Evolutionary conservation across 805 yeast species (phyloP), one percentile per base, ranked within the genome.

Genomic region (Kuraishia capsulata): DNA sequence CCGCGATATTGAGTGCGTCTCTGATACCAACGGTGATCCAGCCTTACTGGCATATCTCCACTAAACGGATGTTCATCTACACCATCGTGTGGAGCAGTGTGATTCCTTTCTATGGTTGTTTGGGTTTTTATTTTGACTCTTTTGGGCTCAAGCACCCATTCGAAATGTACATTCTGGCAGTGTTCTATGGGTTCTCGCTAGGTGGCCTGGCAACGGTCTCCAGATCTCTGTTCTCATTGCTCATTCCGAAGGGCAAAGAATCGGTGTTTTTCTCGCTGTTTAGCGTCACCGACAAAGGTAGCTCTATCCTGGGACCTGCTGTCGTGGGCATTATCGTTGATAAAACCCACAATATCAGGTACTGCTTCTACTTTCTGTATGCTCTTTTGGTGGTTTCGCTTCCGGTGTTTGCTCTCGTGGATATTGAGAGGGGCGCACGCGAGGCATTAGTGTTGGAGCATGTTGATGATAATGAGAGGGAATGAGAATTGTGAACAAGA

Each of bases 241-340:
- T 83, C 38, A 80, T 83, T 33, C 94, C 94, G 16, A 66, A 62
- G 34, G 92, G 92, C 4, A 76, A 73, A 47, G 94, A 84, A 51
- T 75, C 81, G 3, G 75, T 81, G 5, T 83, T 82, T 51, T 83
- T 84, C 57, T 80, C 90, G 11, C 61, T 83, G 32, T 84, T 78
- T 56, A 73, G 84, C 30, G 76, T 83, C 30, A 84, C 94, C 1
- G 92, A 83, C 55, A 83, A 84, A 51, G 90, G 92, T 3, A 78
- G 86, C 4, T 77, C 86, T 0, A 73, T 83, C 3, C 45, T 83
- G 21, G 92, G 94, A 0, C 92, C 94, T 0, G 57, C 78, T 4
- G 48, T 82, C 17, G 75, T 83, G n/a, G 92, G 88, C 0, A 41
- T 82, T 42, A 71, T 84, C 36, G 78, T 84, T 3, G 88, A 84